Evolutionary conservation across 78 protist genomes (phyloP).

Genomic region (Dictyostelium intermedium): DNA sequence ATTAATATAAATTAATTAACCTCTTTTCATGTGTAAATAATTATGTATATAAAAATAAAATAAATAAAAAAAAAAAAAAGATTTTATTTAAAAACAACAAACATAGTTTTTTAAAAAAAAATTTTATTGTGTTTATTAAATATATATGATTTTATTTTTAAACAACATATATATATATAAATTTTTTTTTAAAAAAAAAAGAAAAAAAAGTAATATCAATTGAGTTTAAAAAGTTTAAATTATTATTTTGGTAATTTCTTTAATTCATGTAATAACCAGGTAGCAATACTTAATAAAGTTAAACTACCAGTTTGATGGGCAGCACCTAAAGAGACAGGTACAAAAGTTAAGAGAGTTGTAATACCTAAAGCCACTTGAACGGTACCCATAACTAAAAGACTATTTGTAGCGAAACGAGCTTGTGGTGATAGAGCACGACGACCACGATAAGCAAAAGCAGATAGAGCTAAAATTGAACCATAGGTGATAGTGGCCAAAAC

Average conservation of each 20-base stretch:
- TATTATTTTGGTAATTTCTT: conserved; percentile 72
- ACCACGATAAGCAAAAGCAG: conserved; percentile 39
- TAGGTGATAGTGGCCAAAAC: conserved; percentile 59
- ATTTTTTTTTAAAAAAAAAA: too few relatives aligned
- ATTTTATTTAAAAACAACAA: too few relatives aligned
- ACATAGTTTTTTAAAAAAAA: too few relatives aligned
- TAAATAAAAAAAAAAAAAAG: too few relatives aligned
- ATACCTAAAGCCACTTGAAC: conserved; percentile 92
- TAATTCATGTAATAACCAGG: conserved; percentile 60
- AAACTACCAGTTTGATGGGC: conserved; percentile 94
- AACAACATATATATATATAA: too few relatives aligned
- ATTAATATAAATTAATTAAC: too few relatives aligned
- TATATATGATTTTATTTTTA: too few relatives aligned
- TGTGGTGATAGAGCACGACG: conserved; percentile 45
- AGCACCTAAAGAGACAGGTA: conserved; percentile 91
- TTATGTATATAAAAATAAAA: too few relatives aligned
- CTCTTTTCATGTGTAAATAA: too few relatives aligned
- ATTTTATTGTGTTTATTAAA: too few relatives aligned
- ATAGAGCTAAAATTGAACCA: conserved; percentile 8
- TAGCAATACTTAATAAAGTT: conserved; percentile 77
- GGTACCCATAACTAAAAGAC: conserved; percentile 74
- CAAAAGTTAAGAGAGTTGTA: conserved; percentile 88
- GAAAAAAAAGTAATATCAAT: too few relatives aligned
- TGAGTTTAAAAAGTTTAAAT: too few relatives aligned
- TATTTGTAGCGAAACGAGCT: conserved; percentile 60